Base-by-base conservation (phyloP, 257 asterid species). In the Solanum pennellii region DNA sequence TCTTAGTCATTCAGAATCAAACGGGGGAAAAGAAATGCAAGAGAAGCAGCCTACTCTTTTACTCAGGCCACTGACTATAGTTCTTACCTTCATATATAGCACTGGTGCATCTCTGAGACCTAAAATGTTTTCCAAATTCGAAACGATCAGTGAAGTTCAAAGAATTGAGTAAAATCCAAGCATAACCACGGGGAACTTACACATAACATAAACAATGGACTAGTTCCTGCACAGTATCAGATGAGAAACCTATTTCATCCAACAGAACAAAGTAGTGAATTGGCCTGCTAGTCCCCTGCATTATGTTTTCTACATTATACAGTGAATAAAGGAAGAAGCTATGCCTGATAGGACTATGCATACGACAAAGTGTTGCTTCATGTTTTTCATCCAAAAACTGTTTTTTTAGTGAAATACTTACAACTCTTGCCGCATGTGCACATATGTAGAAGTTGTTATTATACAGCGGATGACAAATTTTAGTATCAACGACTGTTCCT, bases 241-340 rank as follows among this genome's bases (percentile, higher is more conserved):
- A 68, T 13, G 94, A 88, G 89, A 91, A 90, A 14, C 94, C 94
- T 18, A 90, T 89, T 86, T 93, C 94, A 84, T 92, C 91, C 29
- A 90, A 33, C 87, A 92, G 62, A n/a, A 93, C 90, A 80, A 92
- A 93, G 87, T 90, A 91, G 84, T 90, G 95, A 4, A 90, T 90
- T 41, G 94, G 94, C 87, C 93, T 89, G 14, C 91, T 68, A 31
- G 93, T 93, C 49, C 95, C 95, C 95, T 93, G 86, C 49, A 6
- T 71, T 68, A 47, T 87, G 82, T 27, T 80, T 86, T 84, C 49
- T 47, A 76, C 52, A 75, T n/a, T 13, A 85, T 12, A 44, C 65
- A 33, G 74, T 39, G 74, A 8, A 12, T 15, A 45, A 49, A 45
- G 42, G 41, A 29, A 2, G 69, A 74, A 62, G 65, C 35, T 9